Evolutionary conservation across 176 grass and related monocot species (phyloP).

Genomic region (Oryza meridionalis): DNA sequence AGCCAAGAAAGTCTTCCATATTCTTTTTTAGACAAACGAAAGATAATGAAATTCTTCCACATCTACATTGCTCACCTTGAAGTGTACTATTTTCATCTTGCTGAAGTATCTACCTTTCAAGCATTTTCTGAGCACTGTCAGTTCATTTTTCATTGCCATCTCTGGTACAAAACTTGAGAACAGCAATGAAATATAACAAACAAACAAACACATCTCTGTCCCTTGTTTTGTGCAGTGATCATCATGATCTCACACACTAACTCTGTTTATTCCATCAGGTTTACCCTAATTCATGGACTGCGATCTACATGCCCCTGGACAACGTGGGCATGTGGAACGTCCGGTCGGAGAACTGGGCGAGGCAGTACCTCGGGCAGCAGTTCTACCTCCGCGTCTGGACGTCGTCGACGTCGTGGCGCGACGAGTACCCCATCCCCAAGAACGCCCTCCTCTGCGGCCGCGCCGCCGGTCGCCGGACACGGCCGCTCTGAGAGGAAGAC

Average conservation of each 20-base stretch:
- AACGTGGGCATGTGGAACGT: constrained; percentile 97
- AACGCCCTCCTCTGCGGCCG: constrained; percentile 90
- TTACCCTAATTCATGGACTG: constrained; percentile 85
- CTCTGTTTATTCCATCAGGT: constrained; percentile 58
- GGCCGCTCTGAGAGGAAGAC: constrained; percentile 50
- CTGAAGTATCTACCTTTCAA: background rate
- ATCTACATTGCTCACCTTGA: background rate
- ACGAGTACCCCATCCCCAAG: constrained; percentile 83
- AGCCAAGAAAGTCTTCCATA: background rate
- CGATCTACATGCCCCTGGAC: constrained; percentile 88
- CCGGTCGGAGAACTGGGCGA: constrained; percentile 77
- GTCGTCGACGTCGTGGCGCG: constrained; percentile 76
- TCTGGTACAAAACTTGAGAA: no score
- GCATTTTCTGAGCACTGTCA: background rate
- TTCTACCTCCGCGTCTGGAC: constrained; percentile 91
- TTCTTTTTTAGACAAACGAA: background rate
- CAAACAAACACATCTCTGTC: background rate
- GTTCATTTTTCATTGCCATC: background rate
- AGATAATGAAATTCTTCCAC: background rate
- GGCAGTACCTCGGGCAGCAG: constrained; percentile 90
- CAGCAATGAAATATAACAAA: background rate
- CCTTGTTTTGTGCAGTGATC: constrained; percentile 13
- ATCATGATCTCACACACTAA: background rate
- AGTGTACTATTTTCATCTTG: background rate
- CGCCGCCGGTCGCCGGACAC: constrained; percentile 65